Base-by-base conservation (phyloP, 116 monocot species). In the Trichopus zeylanicus region DNA sequence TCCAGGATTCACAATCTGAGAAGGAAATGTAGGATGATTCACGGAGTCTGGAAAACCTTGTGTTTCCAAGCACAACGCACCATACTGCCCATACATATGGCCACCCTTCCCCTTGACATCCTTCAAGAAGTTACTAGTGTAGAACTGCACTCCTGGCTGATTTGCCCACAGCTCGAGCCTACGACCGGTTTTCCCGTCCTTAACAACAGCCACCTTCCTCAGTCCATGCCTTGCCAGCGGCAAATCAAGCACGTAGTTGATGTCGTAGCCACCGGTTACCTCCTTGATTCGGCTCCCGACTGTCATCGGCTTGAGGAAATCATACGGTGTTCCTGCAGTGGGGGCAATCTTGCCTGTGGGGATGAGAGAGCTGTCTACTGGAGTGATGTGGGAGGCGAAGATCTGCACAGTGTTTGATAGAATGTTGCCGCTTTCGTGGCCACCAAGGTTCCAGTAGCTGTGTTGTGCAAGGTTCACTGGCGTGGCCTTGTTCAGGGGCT, bases 361-460 rank as follows among this genome's bases (percentile, higher is more conserved):
- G 53, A 87, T 87, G 48, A 76, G 66, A 1, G 33, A 32, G 5
- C 53, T 46, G 54, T 84, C 72, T 4, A 78, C 71, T 2, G 87
- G 87, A 0, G 92, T 92, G 33, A 87, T 53, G 31, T 65, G 61
- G 21, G 85, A 84, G 15, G 67, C 88, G 55, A 88, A 93, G 53
- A 93, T 81, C 58, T 93, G 88, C 37, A 93, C 76, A 0, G 48
- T 61, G 73, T 93, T 48, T 12, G 64, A 70, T 5, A 93, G 75
- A 56, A 93, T 77, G 0, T 71, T 60, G 63, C 93, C 88, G 4
- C 77, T 75, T 66, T 23, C 60, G 15, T 85, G 62, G 20, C 85
- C 85, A 1, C 55, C 89, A 5, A 93, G 88, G 65, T 93, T 93
- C 88, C 88, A 93, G 71, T 93, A 93, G 25, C 63, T 52, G 69